Evolutionary conservation across 768 basidiomycete species (phyloP), one percentile per base, ranked within the genome.

Genomic region (Podaxis rugospora): DNA sequence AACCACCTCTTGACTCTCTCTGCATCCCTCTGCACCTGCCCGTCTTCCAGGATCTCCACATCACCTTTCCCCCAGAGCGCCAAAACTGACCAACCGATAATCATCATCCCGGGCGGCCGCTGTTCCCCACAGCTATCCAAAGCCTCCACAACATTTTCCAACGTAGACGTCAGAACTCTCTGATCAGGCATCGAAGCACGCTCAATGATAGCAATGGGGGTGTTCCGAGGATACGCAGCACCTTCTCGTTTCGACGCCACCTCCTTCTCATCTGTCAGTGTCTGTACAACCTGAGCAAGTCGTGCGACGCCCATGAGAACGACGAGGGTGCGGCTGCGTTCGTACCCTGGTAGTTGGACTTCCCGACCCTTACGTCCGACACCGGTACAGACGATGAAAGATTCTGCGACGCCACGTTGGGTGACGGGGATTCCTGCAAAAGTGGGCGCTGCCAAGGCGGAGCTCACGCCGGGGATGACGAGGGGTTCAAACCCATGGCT

Each of bases 241-340:
- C 81, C 80, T 32, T 80, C 72, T 46, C 80, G 71, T 47, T 56
- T 47, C 42, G n/a, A 14, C 55, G 13, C 28, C 18, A 50, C 9
- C 21, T 40, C 65, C 1, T 63, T 64, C 21, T 63, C 65, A 18
- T 66, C 65, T 35, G 69, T 65, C 27, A 98, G 78, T 7, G 88
- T 83, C 4, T 82, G 73, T 10, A 97, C 76, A 21, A 98, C 85
- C 61, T 87, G 81, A 5, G 75, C 68, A 3, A 98, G 80, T 25
- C 97, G 79, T 16, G 96, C 97, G 25, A 98, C 93, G 47, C 96
- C 95, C 97, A 99, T 98, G 54, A 98, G 80, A 36, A 98, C 78
- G 56, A 95, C 82, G 13, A 96, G 76, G 1, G 95, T 95, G 59
- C 92, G 79, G 1, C 79, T 76, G 7, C 95, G 83, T 64, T 90